These are phyloP conservation scores for Cyberlindnera galapagoensis DNA, from an alignment of 805 yeast species.

Conservation along the genomic window DNA sequence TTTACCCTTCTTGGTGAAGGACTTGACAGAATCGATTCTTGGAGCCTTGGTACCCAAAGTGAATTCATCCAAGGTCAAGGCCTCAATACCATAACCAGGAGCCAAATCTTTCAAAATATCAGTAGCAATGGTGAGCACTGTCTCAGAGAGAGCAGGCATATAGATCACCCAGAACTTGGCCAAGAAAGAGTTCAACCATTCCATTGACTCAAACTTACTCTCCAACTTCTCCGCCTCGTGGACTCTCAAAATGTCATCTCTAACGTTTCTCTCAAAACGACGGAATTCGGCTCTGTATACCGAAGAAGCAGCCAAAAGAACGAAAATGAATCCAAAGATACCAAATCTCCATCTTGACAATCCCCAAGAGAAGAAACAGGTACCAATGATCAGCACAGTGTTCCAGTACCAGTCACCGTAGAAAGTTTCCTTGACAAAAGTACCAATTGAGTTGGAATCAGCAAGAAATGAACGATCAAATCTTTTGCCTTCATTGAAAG, in stretches of 20 bases:
- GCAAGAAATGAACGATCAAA: conserved; percentile 20
- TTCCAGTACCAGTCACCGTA: conserved; percentile 71
- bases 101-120: conserved; percentile 61
- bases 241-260: conserved; percentile 70
- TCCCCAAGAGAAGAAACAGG: conserved; percentile 67
- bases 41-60: conserved; percentile 82
- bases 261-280: conserved; percentile 64
- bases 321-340: conserved; percentile 52
- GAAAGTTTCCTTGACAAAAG: conserved; percentile 61
- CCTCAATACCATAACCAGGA: conserved; percentile 81
- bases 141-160: conserved; percentile 79
- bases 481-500: conserved; percentile 20
- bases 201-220: conserved; percentile 63
- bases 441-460: conserved; percentile 37
- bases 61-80: conserved; percentile 65
- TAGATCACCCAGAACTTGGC: conserved; percentile 83
- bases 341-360: conserved; percentile 61
- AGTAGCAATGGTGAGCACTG: conserved; percentile 66
- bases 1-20: conserved; percentile 63
- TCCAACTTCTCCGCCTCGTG: conserved; percentile 59
- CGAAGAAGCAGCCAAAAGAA: conserved; percentile 54
- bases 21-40: conserved; percentile 60
- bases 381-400: conserved; percentile 54
- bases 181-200: conserved; percentile 73
- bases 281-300: conserved; percentile 69